phyloP scores from a whole-genome alignment of 768 basidiomycete species.

The Boletus reticulatus region DNA sequence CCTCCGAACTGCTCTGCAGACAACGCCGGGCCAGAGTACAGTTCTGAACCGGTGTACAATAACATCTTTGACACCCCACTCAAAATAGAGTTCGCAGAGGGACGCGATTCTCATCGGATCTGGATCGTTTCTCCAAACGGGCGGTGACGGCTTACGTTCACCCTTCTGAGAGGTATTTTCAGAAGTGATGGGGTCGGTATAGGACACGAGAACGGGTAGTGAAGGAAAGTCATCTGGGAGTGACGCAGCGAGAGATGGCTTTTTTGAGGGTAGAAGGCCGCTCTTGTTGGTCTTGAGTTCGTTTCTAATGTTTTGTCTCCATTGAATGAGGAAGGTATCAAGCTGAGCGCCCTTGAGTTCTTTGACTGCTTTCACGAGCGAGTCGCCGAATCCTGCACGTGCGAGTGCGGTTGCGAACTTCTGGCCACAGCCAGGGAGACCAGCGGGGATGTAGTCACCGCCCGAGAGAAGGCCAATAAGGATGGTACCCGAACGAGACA shows the following conservation, averaged over 20 bases:
- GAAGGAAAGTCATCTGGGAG: constrained; percentile 70
- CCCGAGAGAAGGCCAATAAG: constrained; percentile 85
- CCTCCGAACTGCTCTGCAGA: constrained; percentile 70
- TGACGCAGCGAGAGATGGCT: constrained; percentile 57
- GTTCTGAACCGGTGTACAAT: constrained; percentile 85
- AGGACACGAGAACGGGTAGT: constrained; percentile 71
- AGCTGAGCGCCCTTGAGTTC: constrained; percentile 46
- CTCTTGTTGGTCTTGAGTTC: constrained; percentile 71
- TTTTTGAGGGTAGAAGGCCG: constrained; percentile 62
- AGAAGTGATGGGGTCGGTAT: constrained; percentile 75
- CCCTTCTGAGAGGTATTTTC: constrained; percentile 46
- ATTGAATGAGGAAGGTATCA: constrained; percentile 51
- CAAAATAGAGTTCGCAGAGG: constrained; percentile 84
- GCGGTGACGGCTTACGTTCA: constrained; percentile 31
- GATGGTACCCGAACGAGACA: constrained; percentile 66
- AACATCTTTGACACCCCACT: constrained; percentile 84
- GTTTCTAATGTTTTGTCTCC: constrained; percentile 60
- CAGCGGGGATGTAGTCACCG: constrained; percentile 83
- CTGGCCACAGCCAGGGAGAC: constrained; percentile 64
- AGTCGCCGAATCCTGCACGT: constrained; percentile 76
- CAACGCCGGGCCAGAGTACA: constrained; percentile 74
- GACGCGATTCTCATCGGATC: constrained; percentile 70
- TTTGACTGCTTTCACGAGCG: constrained; percentile 57
- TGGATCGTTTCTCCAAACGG: constrained; percentile 57
- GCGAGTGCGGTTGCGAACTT: constrained; percentile 77